Evolutionary conservation across 192 early-diverging fungal species (phyloP).

Genomic region (Backusella sp.): DNA sequence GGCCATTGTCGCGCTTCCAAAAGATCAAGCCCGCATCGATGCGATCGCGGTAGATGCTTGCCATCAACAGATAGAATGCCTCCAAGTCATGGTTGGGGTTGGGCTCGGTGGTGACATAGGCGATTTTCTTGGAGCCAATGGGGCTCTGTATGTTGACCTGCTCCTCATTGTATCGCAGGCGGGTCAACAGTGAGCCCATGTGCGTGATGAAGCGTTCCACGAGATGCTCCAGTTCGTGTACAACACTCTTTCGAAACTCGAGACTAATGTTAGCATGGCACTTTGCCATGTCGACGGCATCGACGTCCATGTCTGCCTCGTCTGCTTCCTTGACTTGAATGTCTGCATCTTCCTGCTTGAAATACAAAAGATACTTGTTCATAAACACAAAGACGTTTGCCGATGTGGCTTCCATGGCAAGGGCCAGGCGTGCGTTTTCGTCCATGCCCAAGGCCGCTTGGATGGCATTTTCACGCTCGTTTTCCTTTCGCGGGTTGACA

Average conservation of each 20-base stretch:
- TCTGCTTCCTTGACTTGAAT: not conserved
- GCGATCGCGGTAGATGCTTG: conserved; percentile 69
- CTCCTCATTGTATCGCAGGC: conserved; percentile 66
- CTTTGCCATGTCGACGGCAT: not conserved
- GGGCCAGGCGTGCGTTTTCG: conserved; percentile 41
- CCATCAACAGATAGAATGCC: conserved; percentile 69
- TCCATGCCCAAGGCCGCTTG: conserved; percentile 39
- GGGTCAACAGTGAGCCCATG: conserved; percentile 57
- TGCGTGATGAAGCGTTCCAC: conserved; percentile 53
- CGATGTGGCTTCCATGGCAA: conserved; percentile 53
- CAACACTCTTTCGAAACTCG: conserved; percentile 25
- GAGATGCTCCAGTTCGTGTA: conserved; percentile 45
- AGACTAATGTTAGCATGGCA: conserved; percentile 10
- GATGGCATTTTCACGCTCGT: conserved; percentile 34
- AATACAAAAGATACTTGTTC: conserved; percentile 60
- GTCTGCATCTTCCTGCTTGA: conserved; percentile 27
- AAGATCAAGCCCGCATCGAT: conserved; percentile 74
- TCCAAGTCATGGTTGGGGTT: conserved; percentile 37
- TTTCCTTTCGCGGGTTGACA: conserved; percentile 19
- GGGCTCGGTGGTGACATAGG: not conserved
- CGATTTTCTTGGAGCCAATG: not conserved
- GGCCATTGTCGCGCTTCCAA: conserved; percentile 60
- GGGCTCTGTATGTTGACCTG: conserved; percentile 21
- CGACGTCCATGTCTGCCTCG: not conserved
- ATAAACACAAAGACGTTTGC: conserved; percentile 63